phyloP scores from a whole-genome alignment of 2,329 filamentous ascomycete species.

The Diaporthe ilicicola region DNA sequence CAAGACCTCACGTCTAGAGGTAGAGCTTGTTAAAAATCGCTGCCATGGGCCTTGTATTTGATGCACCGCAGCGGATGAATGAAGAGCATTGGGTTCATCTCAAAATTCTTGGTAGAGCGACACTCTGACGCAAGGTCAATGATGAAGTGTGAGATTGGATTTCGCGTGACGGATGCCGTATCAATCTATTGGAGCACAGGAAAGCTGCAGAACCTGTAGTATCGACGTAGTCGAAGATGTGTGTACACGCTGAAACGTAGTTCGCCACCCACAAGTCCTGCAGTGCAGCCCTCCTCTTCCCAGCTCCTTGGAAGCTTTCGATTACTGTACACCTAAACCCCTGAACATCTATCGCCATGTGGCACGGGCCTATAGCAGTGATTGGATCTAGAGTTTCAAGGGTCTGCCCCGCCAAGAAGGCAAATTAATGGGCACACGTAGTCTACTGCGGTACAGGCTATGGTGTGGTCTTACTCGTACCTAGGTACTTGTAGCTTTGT shows the following conservation, averaged over 20 bases:
- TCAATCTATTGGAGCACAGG: neutral
- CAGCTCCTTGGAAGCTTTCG: constrained; percentile 16
- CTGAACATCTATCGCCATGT: neutral
- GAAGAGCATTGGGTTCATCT: no score
- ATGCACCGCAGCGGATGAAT: no score
- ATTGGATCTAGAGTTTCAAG: constrained; percentile 26
- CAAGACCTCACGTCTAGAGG: no score
- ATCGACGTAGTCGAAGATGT: neutral
- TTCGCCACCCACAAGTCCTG: neutral
- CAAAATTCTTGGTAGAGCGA: no score
- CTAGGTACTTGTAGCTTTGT: no score
- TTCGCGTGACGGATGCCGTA: no score
- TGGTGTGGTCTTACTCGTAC: no score
- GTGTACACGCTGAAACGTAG: neutral
- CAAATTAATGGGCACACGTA: constrained; percentile 6
- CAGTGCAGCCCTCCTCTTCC: constrained; percentile 19
- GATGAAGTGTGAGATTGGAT: no score
- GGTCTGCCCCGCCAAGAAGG: constrained; percentile 23
- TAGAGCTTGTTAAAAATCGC: no score
- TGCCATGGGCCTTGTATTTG: no score
- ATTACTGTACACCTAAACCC: neutral
- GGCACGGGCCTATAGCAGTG: constrained; percentile 7
- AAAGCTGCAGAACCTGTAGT: neutral
- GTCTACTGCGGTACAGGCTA: neutral
- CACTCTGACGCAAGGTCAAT: no score